Percentiles rank a stretch among this genome's conserved stretches.
Evolutionary conservation across 768 basidiomycete species (phyloP).

Genomic region (Kwoniella mangroviensis): DNA sequence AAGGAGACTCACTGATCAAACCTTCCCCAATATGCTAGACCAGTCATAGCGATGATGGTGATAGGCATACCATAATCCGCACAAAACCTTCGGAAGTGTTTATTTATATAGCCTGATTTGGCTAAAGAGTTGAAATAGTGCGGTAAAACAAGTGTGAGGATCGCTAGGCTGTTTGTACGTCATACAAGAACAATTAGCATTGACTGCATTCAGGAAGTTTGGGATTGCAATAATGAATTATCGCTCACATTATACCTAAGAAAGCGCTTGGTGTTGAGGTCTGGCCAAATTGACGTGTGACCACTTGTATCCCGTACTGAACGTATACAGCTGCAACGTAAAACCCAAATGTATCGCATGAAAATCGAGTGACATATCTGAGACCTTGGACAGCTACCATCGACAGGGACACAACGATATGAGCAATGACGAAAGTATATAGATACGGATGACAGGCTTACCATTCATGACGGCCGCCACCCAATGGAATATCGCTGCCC

Average conservation of each 20-base stretch:
- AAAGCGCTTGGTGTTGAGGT: constrained; percentile 44
- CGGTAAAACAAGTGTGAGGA: constrained; percentile 75
- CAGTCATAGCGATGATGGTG: constrained; percentile 74
- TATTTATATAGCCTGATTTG: constrained; percentile 70
- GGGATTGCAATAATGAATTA: not conserved
- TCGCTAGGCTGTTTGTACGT: constrained; percentile 67
- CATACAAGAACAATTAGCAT: constrained; percentile 61
- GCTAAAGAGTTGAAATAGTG: constrained; percentile 76
- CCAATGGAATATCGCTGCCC: constrained; percentile 82
- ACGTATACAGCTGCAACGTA: constrained; percentile 77
- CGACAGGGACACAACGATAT: not conserved
- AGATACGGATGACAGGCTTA: constrained; percentile 52
- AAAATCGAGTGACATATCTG: constrained; percentile 83
- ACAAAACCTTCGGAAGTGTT: constrained; percentile 73
- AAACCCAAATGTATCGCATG: constrained; percentile 90
- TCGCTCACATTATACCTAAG: constrained; percentile 53
- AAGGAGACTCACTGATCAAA: constrained; percentile 61
- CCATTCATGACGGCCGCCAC: constrained; percentile 78
- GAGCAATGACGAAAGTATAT: not conserved
- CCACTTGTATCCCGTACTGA: constrained; percentile 85
- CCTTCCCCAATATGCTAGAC: constrained; percentile 82
- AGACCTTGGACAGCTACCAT: constrained; percentile 68
- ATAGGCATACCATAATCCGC: constrained; percentile 92
- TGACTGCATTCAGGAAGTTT: not conserved
- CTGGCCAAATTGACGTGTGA: constrained; percentile 71